phyloP scores from a whole-genome alignment of 202 grass and related monocot genomes.

The Dendrocalamus latiflorus region DNA sequence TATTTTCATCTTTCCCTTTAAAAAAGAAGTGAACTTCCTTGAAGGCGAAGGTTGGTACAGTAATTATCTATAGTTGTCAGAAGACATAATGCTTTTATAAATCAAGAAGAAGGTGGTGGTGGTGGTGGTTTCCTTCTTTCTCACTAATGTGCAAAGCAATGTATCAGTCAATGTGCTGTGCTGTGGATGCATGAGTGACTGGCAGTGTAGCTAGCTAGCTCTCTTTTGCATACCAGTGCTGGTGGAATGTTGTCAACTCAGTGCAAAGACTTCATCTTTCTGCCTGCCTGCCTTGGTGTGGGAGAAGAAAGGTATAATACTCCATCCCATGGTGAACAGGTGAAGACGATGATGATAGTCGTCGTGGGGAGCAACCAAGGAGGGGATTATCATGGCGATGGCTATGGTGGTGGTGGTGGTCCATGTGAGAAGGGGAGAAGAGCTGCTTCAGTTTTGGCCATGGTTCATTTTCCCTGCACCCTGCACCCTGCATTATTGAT shows the following conservation, averaged over 20 bases:
- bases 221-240: too few species aligned
- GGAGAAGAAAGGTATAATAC: neutral
- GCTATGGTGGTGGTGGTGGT: neutral
- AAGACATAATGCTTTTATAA: too few species aligned
- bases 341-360: neutral
- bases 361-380: neutral
- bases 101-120: too few species aligned
- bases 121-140: too few species aligned
- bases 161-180: too few species aligned
- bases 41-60: too few species aligned
- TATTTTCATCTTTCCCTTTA: too few species aligned
- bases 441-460: neutral
- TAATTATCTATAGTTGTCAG: too few species aligned
- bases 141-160: too few species aligned
- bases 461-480: neutral
- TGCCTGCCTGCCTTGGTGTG: neutral
- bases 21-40: too few species aligned
- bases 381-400: neutral
- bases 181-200: too few species aligned
- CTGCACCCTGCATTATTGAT: constrained; percentile 34
- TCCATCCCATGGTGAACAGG: neutral
- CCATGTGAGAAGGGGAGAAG: neutral
- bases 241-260: neutral
- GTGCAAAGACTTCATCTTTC: neutral
- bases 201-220: too few species aligned